Conservation (phyloP, 345 rosid genomes). For the Arabis alpina region DNA sequence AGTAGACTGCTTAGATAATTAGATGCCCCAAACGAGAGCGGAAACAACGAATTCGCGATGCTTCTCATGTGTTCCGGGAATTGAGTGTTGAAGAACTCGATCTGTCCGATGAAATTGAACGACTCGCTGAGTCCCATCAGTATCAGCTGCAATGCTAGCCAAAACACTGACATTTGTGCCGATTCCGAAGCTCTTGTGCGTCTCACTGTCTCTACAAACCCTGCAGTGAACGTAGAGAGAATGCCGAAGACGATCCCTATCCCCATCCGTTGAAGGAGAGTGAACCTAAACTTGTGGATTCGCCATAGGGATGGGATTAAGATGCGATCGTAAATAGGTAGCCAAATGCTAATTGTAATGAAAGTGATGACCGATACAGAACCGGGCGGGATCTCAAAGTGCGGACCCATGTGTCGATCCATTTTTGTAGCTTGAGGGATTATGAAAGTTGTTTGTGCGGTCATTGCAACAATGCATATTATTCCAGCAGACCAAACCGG, state of each 20-base stretch:
- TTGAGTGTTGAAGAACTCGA: conserved; percentile 66
- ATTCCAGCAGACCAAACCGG: conserved; percentile 68
- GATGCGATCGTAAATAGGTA: conserved; percentile 63
- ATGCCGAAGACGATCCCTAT: conserved; percentile 53
- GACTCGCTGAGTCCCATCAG: conserved; percentile 60
- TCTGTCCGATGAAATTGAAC: conserved; percentile 56
- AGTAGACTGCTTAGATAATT: conserved; percentile 49
- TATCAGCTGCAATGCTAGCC: conserved; percentile 60
- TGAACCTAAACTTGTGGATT: conserved; percentile 53
- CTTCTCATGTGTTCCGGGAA: conserved; percentile 75
- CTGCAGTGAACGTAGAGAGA: conserved; percentile 58
- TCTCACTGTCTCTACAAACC: conserved; percentile 53
- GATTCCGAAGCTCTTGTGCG: conserved; percentile 35
- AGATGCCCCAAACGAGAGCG: conserved; percentile 46
- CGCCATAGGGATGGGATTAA: conserved; percentile 51
- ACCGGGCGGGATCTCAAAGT: conserved; percentile 63
- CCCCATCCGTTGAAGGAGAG: conserved; percentile 61
- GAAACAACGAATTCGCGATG: conserved; percentile 54
- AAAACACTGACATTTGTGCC: conserved; percentile 48
- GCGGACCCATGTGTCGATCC: conserved; percentile 63
- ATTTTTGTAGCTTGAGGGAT: conserved; percentile 58
- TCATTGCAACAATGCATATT: conserved; percentile 46
- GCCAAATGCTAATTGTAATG: conserved; percentile 61
- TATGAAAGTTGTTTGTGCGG: conserved; percentile 55
- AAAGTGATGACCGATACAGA: conserved; percentile 49